Evolutionary conservation across 345 rosid species (phyloP), one percentile per base, ranked within the genome.

Genomic region (Aurinia saxatilis): DNA sequence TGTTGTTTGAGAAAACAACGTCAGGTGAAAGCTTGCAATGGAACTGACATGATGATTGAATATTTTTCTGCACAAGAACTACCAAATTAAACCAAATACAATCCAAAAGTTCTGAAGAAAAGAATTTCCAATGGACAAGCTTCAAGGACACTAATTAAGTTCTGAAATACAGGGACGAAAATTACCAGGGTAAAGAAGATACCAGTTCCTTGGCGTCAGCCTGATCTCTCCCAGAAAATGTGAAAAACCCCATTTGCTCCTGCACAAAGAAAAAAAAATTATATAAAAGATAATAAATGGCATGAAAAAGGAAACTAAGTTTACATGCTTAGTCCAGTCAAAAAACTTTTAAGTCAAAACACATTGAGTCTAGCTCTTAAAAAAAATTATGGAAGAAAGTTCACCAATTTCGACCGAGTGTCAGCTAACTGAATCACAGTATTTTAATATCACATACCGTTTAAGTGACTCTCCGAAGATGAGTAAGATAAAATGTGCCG

Each of bases 111-210:
- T 23, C 40, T n/a, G 19, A 34, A 64, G 18, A 50, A 38, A 64
- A 35, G 3, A 50, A 49, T 40, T 13, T 63, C 44, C 49, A 57
- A 34, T 5, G 21, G 31, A 50, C 11, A 14, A 62, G 37, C 40
- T 36, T 19, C 63, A 62, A 39, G 39, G 52, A 71, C 6, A 1
- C 37, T 35, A 42, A 50, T 7, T 21, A 46, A 52, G 52, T 51
- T 69, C 36, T 14, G 25, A 65, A 63, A 70, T 38, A 77, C 51
- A 72, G 74, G 76, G 61, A 75, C 56, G 77, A 82, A 78, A 73
- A 80, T 81, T 84, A 88, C 85, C 87, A 82, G 87, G 88, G 78
- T 76, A 78, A 78, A 81, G 87, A 78, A 65, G 77, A 77, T 86
- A 88, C 98, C 96, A 81, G 84, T 83, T 83, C 87, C 77, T 69